Conservation (phyloP, 495 filamentous ascomycete genomes). For the Xanthoparmelia taractica region DNA sequence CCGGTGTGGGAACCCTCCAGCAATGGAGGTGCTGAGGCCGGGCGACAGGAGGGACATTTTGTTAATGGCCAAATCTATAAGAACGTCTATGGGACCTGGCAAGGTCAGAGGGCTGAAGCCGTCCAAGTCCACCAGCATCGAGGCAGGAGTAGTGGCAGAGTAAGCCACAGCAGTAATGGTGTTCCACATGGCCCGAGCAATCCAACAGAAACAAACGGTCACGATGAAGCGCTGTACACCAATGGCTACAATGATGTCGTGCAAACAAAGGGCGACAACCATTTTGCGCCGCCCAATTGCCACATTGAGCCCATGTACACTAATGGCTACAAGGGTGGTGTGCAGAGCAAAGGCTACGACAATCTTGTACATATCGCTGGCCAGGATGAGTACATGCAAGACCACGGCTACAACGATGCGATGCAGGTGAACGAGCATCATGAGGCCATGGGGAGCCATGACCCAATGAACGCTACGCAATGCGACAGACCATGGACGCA, state of each 20-base stretch:
- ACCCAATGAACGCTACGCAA: not conserved
- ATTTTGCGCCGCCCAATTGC: not conserved
- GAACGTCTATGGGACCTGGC: not conserved
- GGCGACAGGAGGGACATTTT: slow-evolving; percentile 3
- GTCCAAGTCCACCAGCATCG: not conserved
- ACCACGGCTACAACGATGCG: not conserved
- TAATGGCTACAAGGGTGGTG: not conserved
- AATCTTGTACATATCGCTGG: not conserved
- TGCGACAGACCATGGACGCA: not conserved
- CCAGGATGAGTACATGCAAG: not conserved
- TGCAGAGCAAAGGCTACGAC: not conserved
- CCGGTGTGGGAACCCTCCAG: slow-evolving; percentile 45
- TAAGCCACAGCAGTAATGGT: not conserved
- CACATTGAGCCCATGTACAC: not conserved
- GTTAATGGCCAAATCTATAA: not conserved
- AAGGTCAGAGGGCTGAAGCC: not conserved
- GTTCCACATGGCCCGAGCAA: not conserved
- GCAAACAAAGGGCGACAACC: not conserved
- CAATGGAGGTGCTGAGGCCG: slow-evolving; percentile 9
- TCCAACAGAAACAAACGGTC: not conserved
- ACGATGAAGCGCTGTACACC: not conserved
- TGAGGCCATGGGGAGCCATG: not conserved
- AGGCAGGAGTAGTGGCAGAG: not conserved
- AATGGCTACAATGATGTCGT: not conserved
- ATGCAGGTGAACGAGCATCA: not conserved